These are phyloP conservation scores for Thermothielavioides terrestris DNA, from an alignment of 495 filamentous ascomycete species.

Conservation along the genomic window DNA sequence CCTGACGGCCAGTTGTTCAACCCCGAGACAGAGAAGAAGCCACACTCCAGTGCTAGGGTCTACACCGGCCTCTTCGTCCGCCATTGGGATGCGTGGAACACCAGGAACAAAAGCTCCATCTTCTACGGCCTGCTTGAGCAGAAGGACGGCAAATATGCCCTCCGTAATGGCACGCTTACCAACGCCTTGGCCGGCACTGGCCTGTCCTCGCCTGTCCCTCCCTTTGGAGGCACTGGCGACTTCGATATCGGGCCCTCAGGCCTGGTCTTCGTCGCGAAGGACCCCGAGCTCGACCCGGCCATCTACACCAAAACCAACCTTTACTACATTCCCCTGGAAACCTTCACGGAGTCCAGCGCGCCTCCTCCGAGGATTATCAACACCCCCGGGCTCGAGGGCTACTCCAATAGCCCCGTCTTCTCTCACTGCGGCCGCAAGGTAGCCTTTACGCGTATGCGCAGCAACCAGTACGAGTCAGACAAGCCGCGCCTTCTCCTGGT, in stretches of 20 bases:
- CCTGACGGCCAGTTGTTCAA: slow-evolving; percentile 56
- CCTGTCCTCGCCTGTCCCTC: slow-evolving; percentile 53
- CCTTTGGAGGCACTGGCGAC: slow-evolving; percentile 47
- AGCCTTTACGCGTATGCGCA: slow-evolving; percentile 72
- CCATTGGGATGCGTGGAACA: slow-evolving; percentile 68
- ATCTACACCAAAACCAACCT: slow-evolving; percentile 73
- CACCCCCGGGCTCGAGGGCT: slow-evolving; percentile 53
- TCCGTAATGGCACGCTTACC: slow-evolving; percentile 34
- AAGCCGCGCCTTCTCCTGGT: slow-evolving; percentile 68
- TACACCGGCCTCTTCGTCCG: slow-evolving; percentile 65
- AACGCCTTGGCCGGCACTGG: slow-evolving; percentile 51
- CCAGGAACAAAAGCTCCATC: slow-evolving; percentile 60
- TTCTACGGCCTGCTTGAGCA: slow-evolving; percentile 61
- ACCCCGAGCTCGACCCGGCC: slow-evolving; percentile 68
- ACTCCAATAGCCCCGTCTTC: slow-evolving; percentile 65
- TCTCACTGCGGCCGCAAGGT: slow-evolving; percentile 63
- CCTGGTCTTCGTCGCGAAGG: slow-evolving; percentile 78
- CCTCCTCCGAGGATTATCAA: slow-evolving; percentile 37
- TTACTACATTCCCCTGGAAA: slow-evolving; percentile 60
- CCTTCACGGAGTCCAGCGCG: slow-evolving; percentile 45
- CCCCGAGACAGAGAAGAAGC: slow-evolving; percentile 45
- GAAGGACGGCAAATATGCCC: slow-evolving; percentile 31
- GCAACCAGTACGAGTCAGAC: slow-evolving; percentile 83
- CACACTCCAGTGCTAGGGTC: slow-evolving; percentile 51
- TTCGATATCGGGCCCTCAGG: slow-evolving; percentile 48